Evolutionary conservation across 179 eudicot genomes (phyloP).

Genomic region (Beta corolliflora): DNA sequence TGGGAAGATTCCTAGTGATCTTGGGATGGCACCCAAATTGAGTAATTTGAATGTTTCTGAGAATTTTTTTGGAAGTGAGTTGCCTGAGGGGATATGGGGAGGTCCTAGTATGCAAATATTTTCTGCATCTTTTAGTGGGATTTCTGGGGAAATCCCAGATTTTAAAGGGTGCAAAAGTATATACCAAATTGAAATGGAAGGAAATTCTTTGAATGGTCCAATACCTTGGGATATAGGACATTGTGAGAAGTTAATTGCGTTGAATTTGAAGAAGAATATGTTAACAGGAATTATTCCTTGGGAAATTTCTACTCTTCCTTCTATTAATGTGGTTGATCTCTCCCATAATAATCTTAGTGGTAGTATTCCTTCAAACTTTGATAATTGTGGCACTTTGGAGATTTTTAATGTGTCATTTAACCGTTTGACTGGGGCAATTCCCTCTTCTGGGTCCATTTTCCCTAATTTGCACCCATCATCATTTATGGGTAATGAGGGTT

Average conservation of each 20-base stretch:
- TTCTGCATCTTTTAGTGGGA: constrained; percentile 49
- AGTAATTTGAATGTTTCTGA: constrained; percentile 61
- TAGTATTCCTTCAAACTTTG: constrained; percentile 73
- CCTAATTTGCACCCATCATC: constrained; percentile 81
- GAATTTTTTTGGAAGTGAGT: constrained; percentile 41
- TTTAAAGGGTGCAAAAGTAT: constrained; percentile 66
- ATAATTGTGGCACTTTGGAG: constrained; percentile 65
- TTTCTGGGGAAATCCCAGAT: constrained; percentile 68
- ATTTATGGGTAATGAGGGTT: constrained; percentile 71
- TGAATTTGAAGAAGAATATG: constrained; percentile 60
- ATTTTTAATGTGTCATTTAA: constrained; percentile 84
- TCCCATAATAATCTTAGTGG: constrained; percentile 68
- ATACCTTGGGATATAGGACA: constrained; percentile 86
- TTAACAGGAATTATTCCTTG: constrained; percentile 85
- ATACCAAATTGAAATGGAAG: constrained; percentile 77
- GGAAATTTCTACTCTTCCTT: constrained; percentile 82
- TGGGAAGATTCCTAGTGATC: constrained; percentile 67
- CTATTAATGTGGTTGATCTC: constrained; percentile 76
- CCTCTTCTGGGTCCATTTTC: constrained; percentile 61
- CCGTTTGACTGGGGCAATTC: constrained; percentile 66
- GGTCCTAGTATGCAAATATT: constrained; percentile 69
- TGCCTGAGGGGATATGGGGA: constrained; percentile 70
- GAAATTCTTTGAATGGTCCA: constrained; percentile 58
- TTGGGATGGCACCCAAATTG: constrained; percentile 56
- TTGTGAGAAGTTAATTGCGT: constrained; percentile 64